Evolutionary conservation across 2,329 filamentous ascomycete genomes (phyloP).

Genomic region (Diplocarpon rosae): DNA sequence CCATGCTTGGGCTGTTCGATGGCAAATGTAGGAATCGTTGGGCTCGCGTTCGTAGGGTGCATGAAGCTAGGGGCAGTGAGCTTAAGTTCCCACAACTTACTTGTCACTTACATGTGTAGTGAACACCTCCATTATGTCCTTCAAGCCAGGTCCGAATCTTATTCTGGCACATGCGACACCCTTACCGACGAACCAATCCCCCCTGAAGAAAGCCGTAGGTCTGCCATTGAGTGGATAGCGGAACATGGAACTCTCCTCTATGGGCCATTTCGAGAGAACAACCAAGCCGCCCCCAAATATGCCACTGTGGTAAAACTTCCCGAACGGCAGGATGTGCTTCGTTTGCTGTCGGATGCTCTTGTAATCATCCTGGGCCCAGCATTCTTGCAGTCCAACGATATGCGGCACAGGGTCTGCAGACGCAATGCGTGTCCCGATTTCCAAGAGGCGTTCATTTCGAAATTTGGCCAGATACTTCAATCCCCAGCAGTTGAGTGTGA

Average conservation of each 20-base stretch:
- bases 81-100: not conserved
- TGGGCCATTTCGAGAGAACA: slow-evolving; percentile 85
- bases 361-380: slow-evolving; percentile 83
- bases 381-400: slow-evolving; percentile 91
- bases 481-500: slow-evolving; percentile 96
- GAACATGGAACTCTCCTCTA: slow-evolving; percentile 79
- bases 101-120: slow-evolving; percentile 62
- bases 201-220: slow-evolving; percentile 85
- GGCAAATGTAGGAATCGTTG: slow-evolving; percentile 77
- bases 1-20: slow-evolving; percentile 89
- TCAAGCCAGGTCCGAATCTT: slow-evolving; percentile 50
- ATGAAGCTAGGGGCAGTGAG: slow-evolving; percentile 50
- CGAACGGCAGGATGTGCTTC: slow-evolving; percentile 66
- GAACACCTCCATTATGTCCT: slow-evolving; percentile 76
- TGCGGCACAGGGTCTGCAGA: slow-evolving; percentile 56
- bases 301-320: slow-evolving; percentile 86
- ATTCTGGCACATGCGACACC: slow-evolving; percentile 79
- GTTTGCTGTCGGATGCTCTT: slow-evolving; percentile 64
- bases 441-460: slow-evolving; percentile 63
- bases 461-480: slow-evolving; percentile 76
- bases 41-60: slow-evolving; percentile 75
- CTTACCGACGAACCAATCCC: slow-evolving; percentile 95
- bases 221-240: slow-evolving; percentile 85
- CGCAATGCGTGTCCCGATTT: slow-evolving; percentile 76
- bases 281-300: slow-evolving; percentile 83